Base-by-base conservation (phyloP, 78 protist species). In the Dictyostelium brefeldianum region DNA sequence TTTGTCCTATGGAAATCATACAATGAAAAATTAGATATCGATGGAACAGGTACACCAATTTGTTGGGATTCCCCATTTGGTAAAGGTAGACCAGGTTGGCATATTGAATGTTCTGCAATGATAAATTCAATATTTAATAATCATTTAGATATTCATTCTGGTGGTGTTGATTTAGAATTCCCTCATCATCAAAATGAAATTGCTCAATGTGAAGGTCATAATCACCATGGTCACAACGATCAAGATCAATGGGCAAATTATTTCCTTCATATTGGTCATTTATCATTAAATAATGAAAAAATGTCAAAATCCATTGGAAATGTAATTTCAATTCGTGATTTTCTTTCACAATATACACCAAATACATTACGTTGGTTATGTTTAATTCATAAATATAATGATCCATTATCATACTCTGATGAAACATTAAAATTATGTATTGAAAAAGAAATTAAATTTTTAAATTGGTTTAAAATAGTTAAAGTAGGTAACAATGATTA, bases 141-240 rank as follows among this genome's bases (percentile, higher is more conserved):
- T 15, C 77, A 41, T 48, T 53, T 98, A 59, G 98, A 98, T 83
- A 27, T 98, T 11, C 99, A 98, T 89, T 48, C 97, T 8, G 99
- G 99, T 7, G 99, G 99, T 27, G 53, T 83, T 29, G 99, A 99
- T 80, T 95, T 99, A 18, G 67, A 78, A 51, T 99, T 99, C 74
- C 99, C 99, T 10, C 99, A 99, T 93, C 99, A 99, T 80, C 99
- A 99, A 83, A 99, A 99, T 83, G 99, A 99, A 96, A 65, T 99
- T 15, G 99, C 99, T 20, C 99, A 98, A 80, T 96, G 95, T 18
- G 97, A 97, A 59, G 99, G 98, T 5, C 78, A 78, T 80, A 92
- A 74, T n/a, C 79, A 78, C 3, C 82, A 54, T 73, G 2, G 12
- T 43, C 11, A 54, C 3, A 50, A 51, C 10, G 64, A 75, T 22